Base-by-base conservation (phyloP, 345 rosid species). In the Eutrema heterophyllum region DNA sequence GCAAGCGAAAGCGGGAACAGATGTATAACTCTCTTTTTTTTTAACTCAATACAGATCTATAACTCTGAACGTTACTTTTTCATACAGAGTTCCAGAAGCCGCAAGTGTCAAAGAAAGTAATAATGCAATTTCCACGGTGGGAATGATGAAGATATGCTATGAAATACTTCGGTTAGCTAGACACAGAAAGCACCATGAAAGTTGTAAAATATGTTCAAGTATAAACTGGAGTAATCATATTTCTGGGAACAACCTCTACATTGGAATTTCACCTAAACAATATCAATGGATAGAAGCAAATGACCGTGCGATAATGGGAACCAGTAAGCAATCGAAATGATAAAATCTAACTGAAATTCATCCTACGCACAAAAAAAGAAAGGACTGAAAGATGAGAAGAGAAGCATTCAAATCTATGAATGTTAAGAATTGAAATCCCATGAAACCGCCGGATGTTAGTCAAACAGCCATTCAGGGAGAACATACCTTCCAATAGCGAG, bases 401-500 rank as follows among this genome's bases (percentile, higher is more conserved):
- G 29, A 62, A 30, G 15, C 44, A 62, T 29, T 69, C 70, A 72
- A 43, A 18, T 33, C 26, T 30, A 33, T 18, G 52, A 7, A 53
- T 16, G 50, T 7, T 13, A 62, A 9, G 27, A 72, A 51, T 1
- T 39, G 21, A 5, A 62, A 63, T 32, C 60, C 24, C 21, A 18
- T 15, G 5, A 3, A 30, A 30, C 33, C 6, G 33, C 33, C 5
- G 33, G 10, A 46, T 40, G n/a, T 44, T 21, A 4, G 26, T 29
- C n/a, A 12, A 33, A 33, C 15, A 14, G 46, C 9, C 43, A 14
- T 36, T 40, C 13, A 38, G 41, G 32, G 44, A 54, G 35, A 52
- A 70, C 83, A 70, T 77, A 92, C 97, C 99, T 95, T 83, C 99
- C 96, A 55, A 92, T 90, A 52, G 97, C 97, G 48, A 92, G 78